These are phyloP conservation scores for Sanghuangporus baumii DNA, from an alignment of 1,284 basidiomycete genomes.

Conservation along the genomic window DNA sequence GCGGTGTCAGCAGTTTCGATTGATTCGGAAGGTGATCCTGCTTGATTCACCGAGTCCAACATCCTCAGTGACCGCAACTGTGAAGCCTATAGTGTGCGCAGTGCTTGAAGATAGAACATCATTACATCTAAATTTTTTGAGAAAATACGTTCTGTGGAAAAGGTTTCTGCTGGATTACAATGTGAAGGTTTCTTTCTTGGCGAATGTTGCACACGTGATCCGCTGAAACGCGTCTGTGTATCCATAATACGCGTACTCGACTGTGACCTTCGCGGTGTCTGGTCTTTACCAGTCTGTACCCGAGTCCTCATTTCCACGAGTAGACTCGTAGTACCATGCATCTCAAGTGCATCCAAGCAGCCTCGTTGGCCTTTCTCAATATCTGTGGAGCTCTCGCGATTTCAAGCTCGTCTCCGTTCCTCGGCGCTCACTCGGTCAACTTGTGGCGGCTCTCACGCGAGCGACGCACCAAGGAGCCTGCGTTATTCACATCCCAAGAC, in stretches of 20 bases:
- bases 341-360: neutral
- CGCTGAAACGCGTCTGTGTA: neutral
- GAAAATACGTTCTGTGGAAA: too few relatives aligned
- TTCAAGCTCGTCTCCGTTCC: constrained; percentile 10
- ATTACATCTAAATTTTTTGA: too few relatives aligned
- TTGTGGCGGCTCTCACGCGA: constrained; percentile 7
- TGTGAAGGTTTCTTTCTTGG: neutral
- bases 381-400: neutral
- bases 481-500: neutral
- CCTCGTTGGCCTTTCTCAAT: neutral
- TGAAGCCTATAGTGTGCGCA: neutral
- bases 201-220: neutral
- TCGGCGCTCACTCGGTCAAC: constrained; percentile 15
- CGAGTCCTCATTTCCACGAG: neutral
- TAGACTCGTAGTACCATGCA: neutral
- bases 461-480: neutral
- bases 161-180: too few relatives aligned
- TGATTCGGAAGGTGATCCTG: neutral
- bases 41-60: neutral
- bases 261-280: neutral
- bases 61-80: neutral
- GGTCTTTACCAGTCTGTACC: neutral
- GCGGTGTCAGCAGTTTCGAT: neutral
- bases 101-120: too few relatives aligned
- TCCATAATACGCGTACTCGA: neutral